Percentiles rank a stretch among this genome's conserved stretches.
phyloP scores from a whole-genome alignment of 345 rosid species.

The Cardiospermum halicacabum region DNA sequence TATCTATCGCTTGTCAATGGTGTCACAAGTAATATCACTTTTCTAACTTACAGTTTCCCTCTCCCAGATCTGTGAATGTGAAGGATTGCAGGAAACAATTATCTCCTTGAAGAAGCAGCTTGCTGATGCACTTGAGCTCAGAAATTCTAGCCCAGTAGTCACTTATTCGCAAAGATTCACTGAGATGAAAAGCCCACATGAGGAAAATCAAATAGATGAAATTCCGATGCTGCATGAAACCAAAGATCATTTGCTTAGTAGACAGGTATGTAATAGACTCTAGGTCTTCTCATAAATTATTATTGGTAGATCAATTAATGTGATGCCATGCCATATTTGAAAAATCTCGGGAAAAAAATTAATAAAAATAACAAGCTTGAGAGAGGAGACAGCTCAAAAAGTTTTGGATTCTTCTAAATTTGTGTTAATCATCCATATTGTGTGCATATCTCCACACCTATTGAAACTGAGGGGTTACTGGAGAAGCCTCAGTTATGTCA shows the following conservation, averaged over 20 bases:
- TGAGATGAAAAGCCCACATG: constrained; percentile 30
- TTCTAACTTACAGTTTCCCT: constrained; percentile 22
- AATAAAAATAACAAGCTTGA: background rate
- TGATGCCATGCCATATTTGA: background rate
- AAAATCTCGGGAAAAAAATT: background rate
- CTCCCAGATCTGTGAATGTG: constrained; percentile 68
- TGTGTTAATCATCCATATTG: background rate
- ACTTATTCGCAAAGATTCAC: constrained; percentile 35
- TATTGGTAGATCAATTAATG: constrained; percentile 8
- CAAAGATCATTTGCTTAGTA: constrained; percentile 28
- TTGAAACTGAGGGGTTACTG: background rate
- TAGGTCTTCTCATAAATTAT: constrained; percentile 9
- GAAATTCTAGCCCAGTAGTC: constrained; percentile 29
- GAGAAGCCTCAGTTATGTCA: background rate
- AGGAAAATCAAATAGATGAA: constrained; percentile 27
- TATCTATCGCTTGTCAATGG: background rate
- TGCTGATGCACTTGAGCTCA: constrained; percentile 49
- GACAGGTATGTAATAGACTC: constrained; percentile 42
- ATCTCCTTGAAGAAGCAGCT: constrained; percentile 71
- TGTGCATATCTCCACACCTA: background rate
- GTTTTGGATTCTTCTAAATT: background rate
- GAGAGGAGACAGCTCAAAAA: background rate
- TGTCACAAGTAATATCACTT: background rate
- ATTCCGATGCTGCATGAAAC: constrained; percentile 24
- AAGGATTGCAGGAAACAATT: constrained; percentile 60